Evolutionary conservation across 495 filamentous ascomycete species (phyloP).

Genomic region (Xylaria intraflava): DNA sequence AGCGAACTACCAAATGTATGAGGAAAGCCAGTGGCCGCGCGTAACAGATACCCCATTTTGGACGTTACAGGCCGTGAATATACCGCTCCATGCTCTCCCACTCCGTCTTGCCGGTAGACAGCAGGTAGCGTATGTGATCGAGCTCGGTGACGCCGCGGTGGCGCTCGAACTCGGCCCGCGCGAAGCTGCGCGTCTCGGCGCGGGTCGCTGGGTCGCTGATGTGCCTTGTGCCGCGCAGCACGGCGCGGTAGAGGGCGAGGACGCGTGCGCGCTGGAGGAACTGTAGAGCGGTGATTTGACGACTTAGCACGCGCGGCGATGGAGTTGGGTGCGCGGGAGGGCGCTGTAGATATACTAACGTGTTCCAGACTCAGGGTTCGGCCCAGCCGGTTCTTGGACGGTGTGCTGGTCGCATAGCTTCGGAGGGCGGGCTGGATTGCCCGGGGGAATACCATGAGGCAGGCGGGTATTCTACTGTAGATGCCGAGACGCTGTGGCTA

Average conservation of each 20-base stretch:
- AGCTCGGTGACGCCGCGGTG: constrained; percentile 64
- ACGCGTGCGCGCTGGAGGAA: constrained; percentile 53
- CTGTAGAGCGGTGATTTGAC: constrained; percentile 27
- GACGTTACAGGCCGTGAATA: constrained; percentile 44
- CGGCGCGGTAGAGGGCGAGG: constrained; percentile 52
- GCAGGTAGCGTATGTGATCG: constrained; percentile 49
- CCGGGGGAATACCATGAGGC: constrained; percentile 5
- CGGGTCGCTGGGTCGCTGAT: constrained; percentile 49
- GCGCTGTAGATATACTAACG: constrained; percentile 25
- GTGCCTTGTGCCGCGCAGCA: constrained; percentile 44
- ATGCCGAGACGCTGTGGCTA: neutral
- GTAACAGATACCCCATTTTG: neutral
- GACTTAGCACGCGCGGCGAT: constrained; percentile 4
- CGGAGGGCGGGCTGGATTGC: constrained; percentile 22
- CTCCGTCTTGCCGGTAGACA: constrained; percentile 53
- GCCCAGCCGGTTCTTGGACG: constrained; percentile 27
- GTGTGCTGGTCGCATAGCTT: constrained; percentile 33
- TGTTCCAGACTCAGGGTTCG: constrained; percentile 44
- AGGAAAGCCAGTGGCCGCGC: neutral
- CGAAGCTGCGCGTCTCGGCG: constrained; percentile 63
- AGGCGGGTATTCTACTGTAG: neutral
- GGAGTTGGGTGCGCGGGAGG: neutral
- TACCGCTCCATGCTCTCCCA: constrained; percentile 55
- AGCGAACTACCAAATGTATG: constrained; percentile 3
- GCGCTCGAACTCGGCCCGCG: constrained; percentile 68